Conservation (phyloP, 2,329 filamentous ascomycete genomes). For the Xylariaceae sp. region DNA sequence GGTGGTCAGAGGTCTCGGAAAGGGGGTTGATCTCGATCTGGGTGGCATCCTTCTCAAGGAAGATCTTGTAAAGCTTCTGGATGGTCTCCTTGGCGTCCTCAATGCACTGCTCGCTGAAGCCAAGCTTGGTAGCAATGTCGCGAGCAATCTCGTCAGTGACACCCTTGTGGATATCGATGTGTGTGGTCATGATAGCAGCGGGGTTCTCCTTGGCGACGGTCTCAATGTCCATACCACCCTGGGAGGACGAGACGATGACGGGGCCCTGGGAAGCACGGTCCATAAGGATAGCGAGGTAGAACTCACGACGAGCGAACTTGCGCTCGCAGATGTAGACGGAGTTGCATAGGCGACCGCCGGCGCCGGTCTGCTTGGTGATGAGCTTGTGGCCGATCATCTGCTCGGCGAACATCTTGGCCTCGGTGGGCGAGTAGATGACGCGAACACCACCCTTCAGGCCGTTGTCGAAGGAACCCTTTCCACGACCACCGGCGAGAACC, state of each 20-base stretch:
- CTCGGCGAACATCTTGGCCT: constrained; percentile 94
- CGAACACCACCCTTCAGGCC: constrained; percentile 97
- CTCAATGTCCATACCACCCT: constrained; percentile 99
- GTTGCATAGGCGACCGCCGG: constrained; percentile 88
- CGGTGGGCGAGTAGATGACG: constrained; percentile 96
- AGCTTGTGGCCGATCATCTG: constrained; percentile 99
- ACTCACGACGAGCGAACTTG: constrained; percentile 98
- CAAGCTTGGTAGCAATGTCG: constrained; percentile 83
- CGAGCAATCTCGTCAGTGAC: constrained; percentile 94
- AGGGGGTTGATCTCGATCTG: constrained; percentile 99
- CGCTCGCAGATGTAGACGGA: constrained; percentile 98
- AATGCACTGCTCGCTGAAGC: constrained; percentile 96
- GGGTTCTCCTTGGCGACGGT: constrained; percentile 96
- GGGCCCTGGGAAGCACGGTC: constrained; percentile 86
- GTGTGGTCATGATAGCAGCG: constrained; percentile 89
- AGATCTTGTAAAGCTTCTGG: constrained; percentile 98
- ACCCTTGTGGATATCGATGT: constrained; percentile 87
- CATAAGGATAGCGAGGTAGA: constrained; percentile 98
- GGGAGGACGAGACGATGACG: constrained; percentile 94
- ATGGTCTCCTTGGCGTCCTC: constrained; percentile 93
- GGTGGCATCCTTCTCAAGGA: constrained; percentile 96
- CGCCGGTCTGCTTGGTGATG: constrained; percentile 98
- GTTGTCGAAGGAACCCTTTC: constrained; percentile 97
- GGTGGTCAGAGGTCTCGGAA: constrained; percentile 95
- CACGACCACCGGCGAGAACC: constrained; percentile 93